These are phyloP conservation scores for Hyphopichia fennica DNA, from an alignment of 1,139 yeast species.

Conservation along the genomic window DNA sequence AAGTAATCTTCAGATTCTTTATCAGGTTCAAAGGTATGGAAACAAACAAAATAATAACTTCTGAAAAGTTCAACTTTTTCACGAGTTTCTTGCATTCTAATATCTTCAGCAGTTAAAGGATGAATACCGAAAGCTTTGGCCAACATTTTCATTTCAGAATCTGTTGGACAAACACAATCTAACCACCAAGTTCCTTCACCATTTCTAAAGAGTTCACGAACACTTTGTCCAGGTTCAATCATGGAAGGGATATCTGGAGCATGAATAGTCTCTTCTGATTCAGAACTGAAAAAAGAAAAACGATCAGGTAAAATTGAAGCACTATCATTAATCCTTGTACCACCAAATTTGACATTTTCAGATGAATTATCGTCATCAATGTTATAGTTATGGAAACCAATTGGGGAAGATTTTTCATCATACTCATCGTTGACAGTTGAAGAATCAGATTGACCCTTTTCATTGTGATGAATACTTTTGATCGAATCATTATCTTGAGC, in stretches of 20 bases:
- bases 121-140: slow-evolving; percentile 79
- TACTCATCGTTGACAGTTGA: slow-evolving; percentile 23
- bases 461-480: slow-evolving; percentile 10
- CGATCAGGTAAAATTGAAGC: slow-evolving; percentile 54
- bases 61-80: slow-evolving; percentile 80
- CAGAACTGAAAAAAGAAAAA: slow-evolving; percentile 79
- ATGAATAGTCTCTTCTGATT: slow-evolving; percentile 83
- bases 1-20: slow-evolving; percentile 75
- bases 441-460: slow-evolving; percentile 21
- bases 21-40: slow-evolving; percentile 79
- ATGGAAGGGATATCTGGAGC: slow-evolving; percentile 83
- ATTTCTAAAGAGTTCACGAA: slow-evolving; percentile 61
- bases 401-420: slow-evolving; percentile 12
- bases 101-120: slow-evolving; percentile 84
- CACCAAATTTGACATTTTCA: slow-evolving; percentile 35
- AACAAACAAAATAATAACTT: slow-evolving; percentile 76
- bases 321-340: slow-evolving; percentile 29
- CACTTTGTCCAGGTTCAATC: slow-evolving; percentile 62
- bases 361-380: slow-evolving; percentile 15
- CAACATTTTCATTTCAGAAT: slow-evolving; percentile 63
- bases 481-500: slow-evolving; percentile 6
- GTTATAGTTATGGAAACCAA: slow-evolving; percentile 3
- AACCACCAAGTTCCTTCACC: slow-evolving; percentile 77
- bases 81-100: slow-evolving; percentile 80
- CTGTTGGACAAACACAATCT: slow-evolving; percentile 70